phyloP scores from a whole-genome alignment of 257 asterid species.

The Ajuga chamaepitys region DNA sequence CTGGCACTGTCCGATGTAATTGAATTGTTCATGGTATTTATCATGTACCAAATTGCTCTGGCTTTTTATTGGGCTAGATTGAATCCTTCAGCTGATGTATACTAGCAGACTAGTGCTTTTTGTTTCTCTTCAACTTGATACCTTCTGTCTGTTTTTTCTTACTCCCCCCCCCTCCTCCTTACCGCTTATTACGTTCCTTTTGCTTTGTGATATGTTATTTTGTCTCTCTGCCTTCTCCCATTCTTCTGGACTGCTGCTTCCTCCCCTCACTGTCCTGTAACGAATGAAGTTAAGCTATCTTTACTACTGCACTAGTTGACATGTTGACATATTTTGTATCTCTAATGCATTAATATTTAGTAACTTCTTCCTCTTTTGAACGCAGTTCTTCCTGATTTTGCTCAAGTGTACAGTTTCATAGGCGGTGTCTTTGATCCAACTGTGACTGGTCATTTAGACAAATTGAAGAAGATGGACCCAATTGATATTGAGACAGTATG shows the following conservation, averaged over 20 bases:
- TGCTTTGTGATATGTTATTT: neutral
- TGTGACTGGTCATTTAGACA: constrained; percentile 67
- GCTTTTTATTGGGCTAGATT: neutral
- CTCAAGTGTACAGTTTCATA: constrained; percentile 82
- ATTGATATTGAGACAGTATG: constrained; percentile 94
- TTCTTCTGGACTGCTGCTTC: neutral
- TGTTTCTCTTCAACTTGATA: neutral
- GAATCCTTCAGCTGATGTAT: neutral
- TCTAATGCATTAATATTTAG: constrained; percentile 7
- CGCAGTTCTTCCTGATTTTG: constrained; percentile 95
- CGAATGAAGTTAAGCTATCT: neutral
- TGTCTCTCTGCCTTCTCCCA: constrained; percentile 5
- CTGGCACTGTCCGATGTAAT: neutral
- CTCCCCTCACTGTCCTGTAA: constrained; percentile 2
- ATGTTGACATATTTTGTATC: neutral
- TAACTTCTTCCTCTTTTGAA: constrained; percentile 8
- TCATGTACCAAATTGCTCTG: neutral
- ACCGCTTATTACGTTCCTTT: neutral
- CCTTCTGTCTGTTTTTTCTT: neutral
- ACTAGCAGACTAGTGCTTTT: neutral
- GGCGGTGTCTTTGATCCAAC: constrained; percentile 92
- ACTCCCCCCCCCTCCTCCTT: no score
- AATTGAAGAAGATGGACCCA: constrained; percentile 80
- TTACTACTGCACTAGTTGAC: neutral
- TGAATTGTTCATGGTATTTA: neutral